phyloP scores from a whole-genome alignment of 169 alveolate species.

The Miamiensis avidus region DNA sequence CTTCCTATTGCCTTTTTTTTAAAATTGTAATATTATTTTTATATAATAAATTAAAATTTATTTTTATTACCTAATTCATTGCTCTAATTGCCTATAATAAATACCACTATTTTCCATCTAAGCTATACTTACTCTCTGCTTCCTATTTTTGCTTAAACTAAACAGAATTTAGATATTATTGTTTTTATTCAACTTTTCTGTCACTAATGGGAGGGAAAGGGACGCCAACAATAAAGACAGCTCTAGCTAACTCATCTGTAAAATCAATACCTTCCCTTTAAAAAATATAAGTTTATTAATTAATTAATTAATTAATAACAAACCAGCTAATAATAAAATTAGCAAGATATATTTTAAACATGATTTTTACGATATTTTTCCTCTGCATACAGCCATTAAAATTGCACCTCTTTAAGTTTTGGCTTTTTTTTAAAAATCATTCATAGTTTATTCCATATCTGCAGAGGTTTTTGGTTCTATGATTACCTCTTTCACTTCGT shows the following conservation, averaged over 20 bases:
- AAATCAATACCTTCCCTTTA: constrained; percentile 79
- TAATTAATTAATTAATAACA: too few relatives aligned
- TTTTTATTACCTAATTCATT: background rate
- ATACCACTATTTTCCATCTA: background rate
- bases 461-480: constrained; percentile 55
- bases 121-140: too few relatives aligned
- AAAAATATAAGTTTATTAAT: too few relatives aligned
- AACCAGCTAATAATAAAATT: background rate
- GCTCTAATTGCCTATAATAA: background rate
- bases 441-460: constrained; percentile 21
- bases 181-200: constrained; percentile 62
- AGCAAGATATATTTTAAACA: background rate
- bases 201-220: constrained; percentile 78
- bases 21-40: background rate
- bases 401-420: constrained; percentile 25
- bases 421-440: constrained; percentile 2
- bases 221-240: constrained; percentile 76
- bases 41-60: too few relatives aligned
- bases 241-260: constrained; percentile 82
- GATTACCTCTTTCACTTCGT: constrained; percentile 30
- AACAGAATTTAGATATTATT: constrained; percentile 54
- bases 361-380: background rate
- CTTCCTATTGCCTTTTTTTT: background rate
- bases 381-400: constrained; percentile 23
- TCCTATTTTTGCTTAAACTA: constrained; percentile 3